phyloP scores from a whole-genome alignment of 306 rosid species.

The Cyclanthera cordifolia region DNA sequence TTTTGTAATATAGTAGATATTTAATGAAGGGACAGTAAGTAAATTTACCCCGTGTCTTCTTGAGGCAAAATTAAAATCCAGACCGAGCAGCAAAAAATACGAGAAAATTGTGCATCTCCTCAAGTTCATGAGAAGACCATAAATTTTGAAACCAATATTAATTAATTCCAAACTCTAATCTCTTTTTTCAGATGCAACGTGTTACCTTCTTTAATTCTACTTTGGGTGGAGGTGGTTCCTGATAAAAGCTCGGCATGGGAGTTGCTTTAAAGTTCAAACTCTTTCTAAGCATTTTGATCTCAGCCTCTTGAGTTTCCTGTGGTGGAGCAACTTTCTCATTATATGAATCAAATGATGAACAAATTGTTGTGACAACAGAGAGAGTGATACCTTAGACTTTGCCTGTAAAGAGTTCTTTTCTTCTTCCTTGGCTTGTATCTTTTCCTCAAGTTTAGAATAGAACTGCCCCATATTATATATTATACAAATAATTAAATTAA shows the following conservation, averaged over 20 bases:
- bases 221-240: conserved; percentile 66
- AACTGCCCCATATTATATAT: conserved; percentile 50
- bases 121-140: not conserved
- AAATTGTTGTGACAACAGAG: conserved; percentile 12
- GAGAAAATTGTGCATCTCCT: conserved; percentile 1
- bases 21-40: not conserved
- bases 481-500: not conserved
- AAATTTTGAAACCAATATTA: not conserved
- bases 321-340: conserved; percentile 14
- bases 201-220: conserved; percentile 56
- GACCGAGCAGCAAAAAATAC: not conserved
- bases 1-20: no score
- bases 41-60: not conserved
- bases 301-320: conserved; percentile 87
- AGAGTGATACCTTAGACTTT: conserved; percentile 62
- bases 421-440: conserved; percentile 84
- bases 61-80: not conserved
- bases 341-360: conserved; percentile 6
- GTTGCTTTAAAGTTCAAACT: conserved; percentile 58
- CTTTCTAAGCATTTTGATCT: conserved; percentile 57
- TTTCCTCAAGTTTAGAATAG: conserved; percentile 90
- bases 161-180: not conserved
- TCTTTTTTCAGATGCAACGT: not conserved
- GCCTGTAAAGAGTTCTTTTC: conserved; percentile 84
- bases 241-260: conserved; percentile 74